Conservation (phyloP, 148 eudicot genomes). For the Fagopyrum esculentum region DNA sequence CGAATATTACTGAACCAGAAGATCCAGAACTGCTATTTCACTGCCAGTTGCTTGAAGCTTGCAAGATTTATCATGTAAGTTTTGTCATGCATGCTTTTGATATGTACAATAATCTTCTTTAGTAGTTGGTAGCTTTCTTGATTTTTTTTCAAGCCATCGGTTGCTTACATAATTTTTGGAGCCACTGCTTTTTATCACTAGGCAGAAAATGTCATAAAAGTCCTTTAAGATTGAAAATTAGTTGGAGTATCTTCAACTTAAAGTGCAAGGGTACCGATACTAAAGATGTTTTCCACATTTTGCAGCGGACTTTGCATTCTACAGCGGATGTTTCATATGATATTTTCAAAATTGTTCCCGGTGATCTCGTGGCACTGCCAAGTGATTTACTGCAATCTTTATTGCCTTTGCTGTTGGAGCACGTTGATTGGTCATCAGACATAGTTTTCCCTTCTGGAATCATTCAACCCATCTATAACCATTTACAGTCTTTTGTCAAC, state of each 20-base stretch:
- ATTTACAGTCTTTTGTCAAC: slow-evolving; percentile 51
- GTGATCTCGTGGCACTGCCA: slow-evolving; percentile 56
- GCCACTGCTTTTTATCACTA: background rate
- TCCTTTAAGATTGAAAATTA: background rate
- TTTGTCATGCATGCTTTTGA: background rate
- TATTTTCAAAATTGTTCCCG: slow-evolving; percentile 64
- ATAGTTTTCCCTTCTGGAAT: slow-evolving; percentile 22
- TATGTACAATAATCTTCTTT: background rate
- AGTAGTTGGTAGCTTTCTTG: background rate
- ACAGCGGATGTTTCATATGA: slow-evolving; percentile 68
- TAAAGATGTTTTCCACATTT: slow-evolving; percentile 4
- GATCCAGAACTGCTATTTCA: slow-evolving; percentile 50
- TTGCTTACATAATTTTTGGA: background rate
- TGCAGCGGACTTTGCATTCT: slow-evolving; percentile 55
- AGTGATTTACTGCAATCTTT: slow-evolving; percentile 61
- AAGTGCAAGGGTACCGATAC: background rate
- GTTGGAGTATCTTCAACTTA: background rate
- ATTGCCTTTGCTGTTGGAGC: slow-evolving; percentile 56
- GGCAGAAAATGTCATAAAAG: background rate
- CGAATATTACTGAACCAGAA: slow-evolving; percentile 26
- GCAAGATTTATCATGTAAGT: slow-evolving; percentile 77
- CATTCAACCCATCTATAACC: slow-evolving; percentile 62
- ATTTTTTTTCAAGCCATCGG: background rate
- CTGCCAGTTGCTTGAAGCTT: slow-evolving; percentile 65
- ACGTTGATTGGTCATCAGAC: slow-evolving; percentile 46